A percentile compares a stretch with the other conserved stretches of the same genome.
Conservation (phyloP, 306 rosid species). For the Trifolium pratense region DNA sequence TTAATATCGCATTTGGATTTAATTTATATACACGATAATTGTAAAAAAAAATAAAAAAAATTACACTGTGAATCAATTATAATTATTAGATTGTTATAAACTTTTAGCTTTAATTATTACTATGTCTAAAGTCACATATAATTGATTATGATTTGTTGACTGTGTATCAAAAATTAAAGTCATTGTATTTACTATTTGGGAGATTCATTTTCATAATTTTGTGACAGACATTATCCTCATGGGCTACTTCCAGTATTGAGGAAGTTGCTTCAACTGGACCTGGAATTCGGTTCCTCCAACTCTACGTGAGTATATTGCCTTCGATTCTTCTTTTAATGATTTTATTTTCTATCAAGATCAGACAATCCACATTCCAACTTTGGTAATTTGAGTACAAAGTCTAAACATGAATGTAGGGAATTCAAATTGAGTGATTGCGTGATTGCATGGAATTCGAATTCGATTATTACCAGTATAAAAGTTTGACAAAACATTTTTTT, state of each 20-base stretch:
- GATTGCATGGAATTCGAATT: background rate
- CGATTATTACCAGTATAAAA: background rate
- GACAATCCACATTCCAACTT: background rate
- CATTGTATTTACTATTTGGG: constrained; percentile 2
- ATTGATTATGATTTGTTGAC: too few relatives aligned
- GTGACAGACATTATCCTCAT: constrained; percentile 83
- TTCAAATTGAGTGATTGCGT: background rate
- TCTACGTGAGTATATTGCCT: constrained; percentile 58
- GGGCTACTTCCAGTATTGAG: constrained; percentile 89
- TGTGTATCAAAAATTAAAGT: too few relatives aligned
- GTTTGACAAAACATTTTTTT: constrained; percentile 18
- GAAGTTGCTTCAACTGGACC: constrained; percentile 98
- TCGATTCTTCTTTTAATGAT: constrained; percentile 9
- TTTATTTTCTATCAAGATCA: constrained; percentile 5
- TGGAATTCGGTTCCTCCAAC: constrained; percentile 91
- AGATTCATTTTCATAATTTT: constrained; percentile 31
- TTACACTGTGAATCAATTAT: too few relatives aligned
- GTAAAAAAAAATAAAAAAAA: too few relatives aligned
- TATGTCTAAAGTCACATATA: too few relatives aligned
- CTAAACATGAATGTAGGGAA: background rate
- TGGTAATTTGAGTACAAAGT: background rate
- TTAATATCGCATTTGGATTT: background rate
- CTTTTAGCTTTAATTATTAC: too few relatives aligned
- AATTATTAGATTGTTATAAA: too few relatives aligned
- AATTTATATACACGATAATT: too few relatives aligned